Percentiles rank a stretch among this genome's conserved stretches.
Evolutionary conservation across 139 green algal species (phyloP).

Genomic region (Limnomonas spitsbergensis): DNA sequence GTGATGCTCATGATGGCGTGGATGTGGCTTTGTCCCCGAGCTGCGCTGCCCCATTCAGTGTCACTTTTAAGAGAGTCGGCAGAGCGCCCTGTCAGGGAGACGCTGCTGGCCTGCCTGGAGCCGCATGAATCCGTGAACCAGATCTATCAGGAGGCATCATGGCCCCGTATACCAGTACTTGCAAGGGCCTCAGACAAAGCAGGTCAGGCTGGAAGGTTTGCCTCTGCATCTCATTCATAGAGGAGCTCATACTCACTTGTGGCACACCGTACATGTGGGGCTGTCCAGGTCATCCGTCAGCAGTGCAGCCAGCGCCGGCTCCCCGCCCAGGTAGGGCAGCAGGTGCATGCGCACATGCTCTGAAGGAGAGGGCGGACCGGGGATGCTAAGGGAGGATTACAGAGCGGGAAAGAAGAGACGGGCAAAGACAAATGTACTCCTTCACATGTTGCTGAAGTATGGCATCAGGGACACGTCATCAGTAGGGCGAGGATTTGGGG

Average conservation of each 20-base stretch:
- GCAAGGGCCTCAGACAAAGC: neutral
- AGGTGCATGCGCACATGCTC: slow-evolving; percentile 11
- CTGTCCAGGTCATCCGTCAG: neutral
- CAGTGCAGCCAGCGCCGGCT: neutral
- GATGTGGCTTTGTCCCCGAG: too few relatives aligned
- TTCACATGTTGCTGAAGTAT: too few relatives aligned
- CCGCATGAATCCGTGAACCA: neutral
- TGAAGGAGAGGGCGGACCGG: neutral
- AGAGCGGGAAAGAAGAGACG: too few relatives aligned
- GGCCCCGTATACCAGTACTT: neutral
- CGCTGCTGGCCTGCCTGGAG: neutral
- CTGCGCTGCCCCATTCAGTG: too few relatives aligned
- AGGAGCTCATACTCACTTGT: too few relatives aligned
- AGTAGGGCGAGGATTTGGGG: too few relatives aligned
- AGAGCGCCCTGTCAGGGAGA: neutral
- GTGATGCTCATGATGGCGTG: too few relatives aligned
- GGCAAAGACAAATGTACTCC: too few relatives aligned
- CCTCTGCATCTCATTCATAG: too few relatives aligned
- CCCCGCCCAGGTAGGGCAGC: slow-evolving; percentile 2
- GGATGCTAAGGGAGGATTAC: too few relatives aligned
- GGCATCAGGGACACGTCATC: too few relatives aligned
- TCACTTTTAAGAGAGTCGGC: too few relatives aligned
- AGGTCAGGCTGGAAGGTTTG: neutral
- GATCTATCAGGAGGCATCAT: neutral
- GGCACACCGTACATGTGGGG: neutral